Conservation (phyloP, 257 asterid genomes). For the Salvia rosmarinus region DNA sequence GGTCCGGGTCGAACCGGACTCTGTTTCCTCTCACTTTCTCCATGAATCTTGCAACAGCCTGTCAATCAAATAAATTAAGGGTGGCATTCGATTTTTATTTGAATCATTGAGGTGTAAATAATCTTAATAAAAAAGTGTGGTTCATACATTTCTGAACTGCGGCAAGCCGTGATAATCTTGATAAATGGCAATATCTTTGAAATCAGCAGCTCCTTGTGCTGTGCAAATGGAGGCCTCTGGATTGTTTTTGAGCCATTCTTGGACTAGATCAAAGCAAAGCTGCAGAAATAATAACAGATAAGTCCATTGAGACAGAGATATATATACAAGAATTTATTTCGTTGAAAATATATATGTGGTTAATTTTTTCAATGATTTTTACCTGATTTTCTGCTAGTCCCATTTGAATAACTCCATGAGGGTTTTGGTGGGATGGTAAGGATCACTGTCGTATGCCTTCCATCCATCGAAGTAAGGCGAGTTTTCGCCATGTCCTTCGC, state of each 20-base stretch:
- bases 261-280: conserved; percentile 67
- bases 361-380: neutral
- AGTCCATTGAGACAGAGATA: neutral
- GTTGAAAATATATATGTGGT: neutral
- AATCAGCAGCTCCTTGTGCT: conserved; percentile 50
- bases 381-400: conserved; percentile 80
- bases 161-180: conserved; percentile 84
- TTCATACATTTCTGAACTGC: conserved; percentile 66
- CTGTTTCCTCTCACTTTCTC: conserved; percentile 73
- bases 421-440: conserved; percentile 60
- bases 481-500: conserved; percentile 72
- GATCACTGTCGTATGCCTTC: conserved; percentile 69
- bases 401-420: conserved; percentile 71
- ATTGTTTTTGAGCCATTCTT: conserved; percentile 62
- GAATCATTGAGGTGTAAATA: neutral
- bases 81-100: neutral
- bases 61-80: conserved; percentile 11
- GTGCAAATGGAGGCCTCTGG: conserved; percentile 69
- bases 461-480: conserved; percentile 72
- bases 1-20: conserved; percentile 70
- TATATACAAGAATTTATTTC: neutral
- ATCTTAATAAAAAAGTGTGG: neutral
- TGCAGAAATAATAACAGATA: conserved; percentile 21
- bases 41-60: conserved; percentile 91
- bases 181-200: conserved; percentile 63